These are phyloP conservation scores for Cladophialophora yegresii DNA, from an alignment of 2,329 filamentous ascomycete genomes.

Conservation along the genomic window DNA sequence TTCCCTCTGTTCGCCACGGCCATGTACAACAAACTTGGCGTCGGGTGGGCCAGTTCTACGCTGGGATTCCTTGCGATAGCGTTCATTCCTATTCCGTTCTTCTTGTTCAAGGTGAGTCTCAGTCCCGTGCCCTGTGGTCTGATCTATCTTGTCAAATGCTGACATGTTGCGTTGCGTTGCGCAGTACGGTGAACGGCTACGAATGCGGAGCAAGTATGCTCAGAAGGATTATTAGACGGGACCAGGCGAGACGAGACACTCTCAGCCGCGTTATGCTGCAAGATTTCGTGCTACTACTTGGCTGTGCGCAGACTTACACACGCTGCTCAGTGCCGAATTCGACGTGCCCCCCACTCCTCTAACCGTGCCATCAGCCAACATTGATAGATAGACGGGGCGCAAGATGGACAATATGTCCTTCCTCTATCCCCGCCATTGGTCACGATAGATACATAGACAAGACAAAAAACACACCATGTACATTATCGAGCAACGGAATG, in stretches of 20 bases:
- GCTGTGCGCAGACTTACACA: too few relatives aligned
- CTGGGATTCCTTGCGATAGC: conserved; percentile 43
- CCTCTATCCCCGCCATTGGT: too few relatives aligned
- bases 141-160: not conserved
- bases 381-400: too few relatives aligned
- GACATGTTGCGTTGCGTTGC: not conserved
- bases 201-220: conserved; percentile 25
- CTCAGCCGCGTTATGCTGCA: not conserved
- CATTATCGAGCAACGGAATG: too few relatives aligned
- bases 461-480: too few relatives aligned
- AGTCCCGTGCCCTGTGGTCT: conserved; percentile 37
- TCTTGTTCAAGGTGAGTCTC: conserved; percentile 38
- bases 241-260: not conserved
- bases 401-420: too few relatives aligned
- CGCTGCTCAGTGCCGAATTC: too few relatives aligned
- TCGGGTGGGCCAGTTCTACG: conserved; percentile 44
- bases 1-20: conserved; percentile 38
- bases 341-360: too few relatives aligned
- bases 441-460: too few relatives aligned
- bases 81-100: conserved; percentile 40
- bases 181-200: conserved; percentile 26
- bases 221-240: conserved; percentile 25
- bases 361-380: too few relatives aligned
- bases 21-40: conserved; percentile 45
- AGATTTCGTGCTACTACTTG: too few relatives aligned